Percentiles rank a stretch among this genome's conserved stretches.
Evolutionary conservation across 257 asterid species (phyloP).

Genomic region (Asclepias syriaca): DNA sequence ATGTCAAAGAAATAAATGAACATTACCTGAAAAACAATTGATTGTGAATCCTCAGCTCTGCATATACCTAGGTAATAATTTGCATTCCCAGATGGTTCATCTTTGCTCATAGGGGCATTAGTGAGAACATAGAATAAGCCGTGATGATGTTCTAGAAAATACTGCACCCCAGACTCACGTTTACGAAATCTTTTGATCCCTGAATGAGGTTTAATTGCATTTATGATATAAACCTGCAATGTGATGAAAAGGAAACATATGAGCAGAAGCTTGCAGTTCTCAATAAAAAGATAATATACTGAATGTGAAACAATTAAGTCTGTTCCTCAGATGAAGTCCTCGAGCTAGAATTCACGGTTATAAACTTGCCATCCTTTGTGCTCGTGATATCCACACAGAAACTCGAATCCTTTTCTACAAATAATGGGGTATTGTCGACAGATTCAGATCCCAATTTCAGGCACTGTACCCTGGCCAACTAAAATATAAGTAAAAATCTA

Average conservation of each 20-base stretch:
- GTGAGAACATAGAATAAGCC: conserved; percentile 69
- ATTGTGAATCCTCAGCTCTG: conserved; percentile 46
- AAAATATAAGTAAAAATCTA: conserved; percentile 26
- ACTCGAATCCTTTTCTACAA: conserved; percentile 70
- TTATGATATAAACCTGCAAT: conserved; percentile 75
- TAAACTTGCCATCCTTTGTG: conserved; percentile 87
- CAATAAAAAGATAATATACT: conserved; percentile 5
- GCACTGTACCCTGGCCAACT: conserved; percentile 56
- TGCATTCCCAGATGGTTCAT: conserved; percentile 37
- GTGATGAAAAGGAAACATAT: conserved; percentile 20
- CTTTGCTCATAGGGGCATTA: conserved; percentile 51
- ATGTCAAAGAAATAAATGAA: background rate
- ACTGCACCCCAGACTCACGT: conserved; percentile 81
- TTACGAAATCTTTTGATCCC: conserved; percentile 62
- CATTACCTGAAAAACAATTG: conserved; percentile 53
- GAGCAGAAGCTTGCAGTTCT: conserved; percentile 5
- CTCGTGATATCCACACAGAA: conserved; percentile 86
- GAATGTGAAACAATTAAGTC: conserved; percentile 37
- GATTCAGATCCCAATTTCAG: conserved; percentile 49
- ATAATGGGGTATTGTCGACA: conserved; percentile 42
- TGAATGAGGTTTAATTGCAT: conserved; percentile 40
- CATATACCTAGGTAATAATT: conserved; percentile 65
- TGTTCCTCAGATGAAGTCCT: conserved; percentile 99
- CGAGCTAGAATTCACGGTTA: conserved; percentile 94
- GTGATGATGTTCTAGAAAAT: conserved; percentile 76